Conservation (phyloP, 1,284 basidiomycete genomes). For the Golubevia pallescens region DNA sequence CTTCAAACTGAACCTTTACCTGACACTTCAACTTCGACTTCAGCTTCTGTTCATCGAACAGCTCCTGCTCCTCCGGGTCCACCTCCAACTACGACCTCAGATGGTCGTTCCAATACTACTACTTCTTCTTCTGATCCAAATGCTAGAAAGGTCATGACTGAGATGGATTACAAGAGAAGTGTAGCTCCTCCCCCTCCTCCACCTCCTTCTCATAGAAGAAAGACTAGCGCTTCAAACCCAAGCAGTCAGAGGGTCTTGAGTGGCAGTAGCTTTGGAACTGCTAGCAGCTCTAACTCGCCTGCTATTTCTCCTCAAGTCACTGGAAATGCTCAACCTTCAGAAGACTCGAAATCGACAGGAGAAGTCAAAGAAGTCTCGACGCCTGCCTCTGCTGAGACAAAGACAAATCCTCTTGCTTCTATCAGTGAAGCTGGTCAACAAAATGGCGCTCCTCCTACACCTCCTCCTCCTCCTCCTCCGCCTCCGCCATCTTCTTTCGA, state of each 20-base stretch:
- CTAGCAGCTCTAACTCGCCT: not conserved
- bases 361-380: no score
- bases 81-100: conserved; percentile 5
- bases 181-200: conserved; percentile 68
- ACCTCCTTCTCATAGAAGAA: conserved; percentile 31
- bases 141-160: conserved; percentile 42
- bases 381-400: no score
- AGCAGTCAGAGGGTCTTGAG: no score
- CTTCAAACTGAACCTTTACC: conserved; percentile 32
- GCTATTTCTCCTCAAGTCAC: conserved; percentile 8
- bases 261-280: no score
- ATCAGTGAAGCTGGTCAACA: conserved; percentile 1
- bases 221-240: not conserved
- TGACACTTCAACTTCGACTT: conserved; percentile 12
- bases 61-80: conserved; percentile 26
- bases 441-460: conserved; percentile 7
- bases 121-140: not conserved
- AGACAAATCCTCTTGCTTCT: conserved; percentile 8
- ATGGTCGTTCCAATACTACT: not conserved
- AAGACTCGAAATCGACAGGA: no score
- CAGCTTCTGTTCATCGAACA: conserved; percentile 22
- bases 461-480: conserved; percentile 43
- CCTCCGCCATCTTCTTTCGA: conserved; percentile 65
- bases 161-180: conserved; percentile 75
- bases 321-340: not conserved